Conservation (phyloP, 129 eudicot species). For the Logfia minima region DNA sequence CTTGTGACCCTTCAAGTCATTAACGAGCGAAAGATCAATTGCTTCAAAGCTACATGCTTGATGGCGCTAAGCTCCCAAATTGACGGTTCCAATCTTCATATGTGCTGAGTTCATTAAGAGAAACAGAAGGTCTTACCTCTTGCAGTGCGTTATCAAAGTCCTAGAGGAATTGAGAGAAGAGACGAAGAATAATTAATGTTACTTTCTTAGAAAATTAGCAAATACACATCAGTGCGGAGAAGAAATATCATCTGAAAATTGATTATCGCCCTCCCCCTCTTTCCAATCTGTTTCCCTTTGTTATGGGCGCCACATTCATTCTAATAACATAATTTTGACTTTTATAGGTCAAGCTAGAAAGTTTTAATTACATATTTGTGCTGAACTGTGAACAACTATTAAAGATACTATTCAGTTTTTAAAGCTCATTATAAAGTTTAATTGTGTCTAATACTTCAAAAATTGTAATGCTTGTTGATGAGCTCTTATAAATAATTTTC, state of each 20-base stretch:
- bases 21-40: neutral
- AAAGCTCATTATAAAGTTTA: neutral
- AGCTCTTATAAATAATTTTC: neutral
- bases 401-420: neutral
- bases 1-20: constrained; percentile 1
- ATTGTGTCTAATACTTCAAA: neutral
- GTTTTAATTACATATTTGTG: neutral
- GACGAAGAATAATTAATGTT: neutral
- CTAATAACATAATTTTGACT: neutral
- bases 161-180: constrained; percentile 13
- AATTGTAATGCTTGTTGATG: neutral
- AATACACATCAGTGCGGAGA: neutral
- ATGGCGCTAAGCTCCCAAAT: constrained; percentile 73
- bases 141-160: constrained; percentile 49
- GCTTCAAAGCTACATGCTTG: constrained; percentile 19
- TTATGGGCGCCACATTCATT: neutral
- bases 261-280: neutral
- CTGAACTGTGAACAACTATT: neutral
- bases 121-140: constrained; percentile 93
- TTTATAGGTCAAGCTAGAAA: neutral
- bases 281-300: neutral
- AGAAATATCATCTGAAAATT: neutral
- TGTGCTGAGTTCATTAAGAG: constrained; percentile 60
- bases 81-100: constrained; percentile 85
- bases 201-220: neutral